Evolutionary conservation across 163 green algal species (phyloP), one percentile per base, ranked within the genome.

Genomic region (Coccomyxa subellipsoidea): DNA sequence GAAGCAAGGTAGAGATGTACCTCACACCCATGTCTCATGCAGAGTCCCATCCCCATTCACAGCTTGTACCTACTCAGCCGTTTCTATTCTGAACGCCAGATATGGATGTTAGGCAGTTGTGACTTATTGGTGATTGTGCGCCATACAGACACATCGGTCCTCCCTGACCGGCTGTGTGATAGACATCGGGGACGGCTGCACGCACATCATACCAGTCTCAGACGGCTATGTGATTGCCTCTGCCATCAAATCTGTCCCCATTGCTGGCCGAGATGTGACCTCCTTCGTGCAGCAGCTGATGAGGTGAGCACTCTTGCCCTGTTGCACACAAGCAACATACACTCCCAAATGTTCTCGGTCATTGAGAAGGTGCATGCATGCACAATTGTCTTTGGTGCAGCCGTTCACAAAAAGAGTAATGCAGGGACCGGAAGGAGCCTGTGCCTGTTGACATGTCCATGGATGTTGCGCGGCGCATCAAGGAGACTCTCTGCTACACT

Each of bases 161-260:
- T 21, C 18, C 37, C 82, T 94, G 81, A 94, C 94, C 2, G 94
- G 94, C 25, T 88, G 88, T 36, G 93, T 97, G 72, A 85, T 96
- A 18, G 94, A 97, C 77, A 89, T 82, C 18, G 94, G 94, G 7
- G 92, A 96, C 34, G 92, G 92, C 39, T 86, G 89, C n/a, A 95
- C 93, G 1, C 87, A 93, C 82, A 87, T 94, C 32, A 92, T 96
- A 3, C 94, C 94, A 0, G 89, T 97, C 27, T 86, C 90, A 29
- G 92, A 97, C 38, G 94, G 94, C 36, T 96, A 91, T 82, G 92
- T 96, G 25, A 86, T 97, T 21, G 84, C 85, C 32, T 85, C 77
- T 34, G 85, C 81, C 79, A 93, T 94, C 66, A 87, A 89, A 66
- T 90, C 79, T 32, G 88, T 95, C 31, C 93, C 93, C 3, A 79